These are phyloP conservation scores for Teratosphaeria nubilosa DNA, from an alignment of 2,329 filamentous ascomycete species.

Conservation along the genomic window DNA sequence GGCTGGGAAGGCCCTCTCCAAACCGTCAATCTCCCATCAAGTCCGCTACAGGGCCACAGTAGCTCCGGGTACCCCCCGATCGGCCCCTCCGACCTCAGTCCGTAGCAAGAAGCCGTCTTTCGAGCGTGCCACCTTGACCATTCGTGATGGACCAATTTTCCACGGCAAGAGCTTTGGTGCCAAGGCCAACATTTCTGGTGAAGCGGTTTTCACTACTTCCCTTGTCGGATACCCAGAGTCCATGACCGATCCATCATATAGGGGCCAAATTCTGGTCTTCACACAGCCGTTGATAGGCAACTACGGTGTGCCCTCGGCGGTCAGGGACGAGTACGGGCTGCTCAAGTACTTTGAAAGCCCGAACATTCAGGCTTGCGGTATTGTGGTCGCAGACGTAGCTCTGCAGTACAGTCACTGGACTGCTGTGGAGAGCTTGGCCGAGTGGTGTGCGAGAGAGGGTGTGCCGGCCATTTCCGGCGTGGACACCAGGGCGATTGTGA, in stretches of 20 bases:
- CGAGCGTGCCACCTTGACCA: constrained; percentile 85
- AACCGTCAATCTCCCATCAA: constrained; percentile 28
- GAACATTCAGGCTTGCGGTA: constrained; percentile 89
- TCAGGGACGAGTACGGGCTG: constrained; percentile 78
- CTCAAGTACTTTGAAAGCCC: constrained; percentile 98
- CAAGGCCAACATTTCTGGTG: constrained; percentile 91
- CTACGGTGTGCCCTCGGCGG: constrained; percentile 85
- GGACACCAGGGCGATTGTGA: constrained; percentile 94
- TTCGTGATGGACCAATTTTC: constrained; percentile 91
- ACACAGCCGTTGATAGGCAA: constrained; percentile 97
- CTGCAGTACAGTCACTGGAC: constrained; percentile 97
- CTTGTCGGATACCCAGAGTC: constrained; percentile 93
- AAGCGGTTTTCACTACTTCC: constrained; percentile 97
- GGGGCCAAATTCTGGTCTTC: constrained; percentile 92
- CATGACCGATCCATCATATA: constrained; percentile 59
- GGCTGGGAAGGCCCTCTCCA: not conserved
- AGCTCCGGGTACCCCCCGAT: constrained; percentile 58
- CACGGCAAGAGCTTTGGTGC: constrained; percentile 94
- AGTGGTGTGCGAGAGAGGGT: constrained; percentile 95
- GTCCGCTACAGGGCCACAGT: constrained; percentile 51
- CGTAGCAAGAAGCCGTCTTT: constrained; percentile 52
- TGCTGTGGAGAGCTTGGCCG: constrained; percentile 80
- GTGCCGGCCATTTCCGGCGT: constrained; percentile 94
- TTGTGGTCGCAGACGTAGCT: constrained; percentile 91
- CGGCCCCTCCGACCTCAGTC: constrained; percentile 50